Evolutionary conservation across 257 asterid species (phyloP), one percentile per base, ranked within the genome.

Genomic region (Penstemon eatonii): DNA sequence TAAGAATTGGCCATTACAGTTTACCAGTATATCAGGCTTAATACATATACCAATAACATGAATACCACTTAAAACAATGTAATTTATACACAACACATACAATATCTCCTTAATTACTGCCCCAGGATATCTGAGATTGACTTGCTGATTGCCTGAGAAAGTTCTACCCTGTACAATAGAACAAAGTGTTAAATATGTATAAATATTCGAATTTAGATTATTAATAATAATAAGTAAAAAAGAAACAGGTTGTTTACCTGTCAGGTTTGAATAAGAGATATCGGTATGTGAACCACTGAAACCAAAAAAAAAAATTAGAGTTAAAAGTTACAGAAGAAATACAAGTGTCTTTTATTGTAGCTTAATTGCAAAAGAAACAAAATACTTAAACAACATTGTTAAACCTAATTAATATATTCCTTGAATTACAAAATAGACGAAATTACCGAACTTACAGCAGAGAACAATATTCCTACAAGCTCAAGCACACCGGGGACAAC

Each of bases 221-320:
- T 74, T 62, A 57, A 7, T 8, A 39, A 18, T 4, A 42, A 7
- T 60, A 56, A 39, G 60, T 65, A 36, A 45, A 25, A 25, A 0
- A 25, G 8, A 40, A 45, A 11, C n/a, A 61, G 2, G 49, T 5
- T 47, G 1, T 44, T 68, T 74, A 93, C 98, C 98, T 69, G 68
- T 88, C 87, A 10, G 98, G 98, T 79, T 85, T 93, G 94, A 88
- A 93, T 65, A 93, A 61, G 83, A 93, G 98, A 75, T 86, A 88
- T 55, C 97, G 86, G 75, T 93, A 88, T 19, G 86, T 74, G 82
- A 93, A 90, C 97, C 97, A 93, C 98, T 93, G 94, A 54, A 80
- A 25, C 33, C 33, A 25, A 25, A 1, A 73, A 65, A 46, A 13
- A 57, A 47, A 50, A 33, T 6, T 39, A 63, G 53, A 1, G 64